phyloP scores from a whole-genome alignment of 768 basidiomycete genomes.

The Tulasnella sp. region DNA sequence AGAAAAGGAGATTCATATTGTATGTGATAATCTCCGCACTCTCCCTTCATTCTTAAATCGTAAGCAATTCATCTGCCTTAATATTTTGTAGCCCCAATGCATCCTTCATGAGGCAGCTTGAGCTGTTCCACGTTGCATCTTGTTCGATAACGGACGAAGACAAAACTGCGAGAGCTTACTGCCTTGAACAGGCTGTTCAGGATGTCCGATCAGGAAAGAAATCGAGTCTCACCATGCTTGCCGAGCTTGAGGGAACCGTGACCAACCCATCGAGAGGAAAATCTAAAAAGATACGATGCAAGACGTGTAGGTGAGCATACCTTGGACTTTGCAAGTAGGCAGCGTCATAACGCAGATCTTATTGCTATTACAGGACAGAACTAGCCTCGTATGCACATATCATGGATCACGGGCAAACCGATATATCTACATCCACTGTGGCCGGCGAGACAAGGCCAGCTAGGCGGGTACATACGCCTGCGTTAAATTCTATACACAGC shows the following conservation, averaged over 20 bases:
- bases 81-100: slow-evolving; percentile 60
- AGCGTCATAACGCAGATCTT: not conserved
- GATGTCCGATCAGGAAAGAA: slow-evolving; percentile 70
- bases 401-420: slow-evolving; percentile 71
- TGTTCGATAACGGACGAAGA: slow-evolving; percentile 56
- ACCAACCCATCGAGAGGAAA: slow-evolving; percentile 49
- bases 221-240: slow-evolving; percentile 62
- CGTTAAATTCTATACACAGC: not conserved
- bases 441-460: no score
- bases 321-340: not conserved
- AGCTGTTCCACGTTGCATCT: slow-evolving; percentile 61
- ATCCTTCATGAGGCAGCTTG: slow-evolving; percentile 70
- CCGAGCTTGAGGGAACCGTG: slow-evolving; percentile 54
- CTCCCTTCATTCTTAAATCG: not conserved
- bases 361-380: slow-evolving; percentile 44
- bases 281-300: slow-evolving; percentile 69
- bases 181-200: slow-evolving; percentile 61
- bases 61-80: not conserved
- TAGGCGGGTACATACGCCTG: no score
- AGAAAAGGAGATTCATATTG: not conserved
- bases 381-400: slow-evolving; percentile 88
- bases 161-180: slow-evolving; percentile 68
- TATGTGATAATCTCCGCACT: not conserved
- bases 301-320: slow-evolving; percentile 65
- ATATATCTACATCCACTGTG: not conserved